Evolutionary conservation across 192 early-diverging fungal species (phyloP).

Genomic region (Umbelopsis vinacea): DNA sequence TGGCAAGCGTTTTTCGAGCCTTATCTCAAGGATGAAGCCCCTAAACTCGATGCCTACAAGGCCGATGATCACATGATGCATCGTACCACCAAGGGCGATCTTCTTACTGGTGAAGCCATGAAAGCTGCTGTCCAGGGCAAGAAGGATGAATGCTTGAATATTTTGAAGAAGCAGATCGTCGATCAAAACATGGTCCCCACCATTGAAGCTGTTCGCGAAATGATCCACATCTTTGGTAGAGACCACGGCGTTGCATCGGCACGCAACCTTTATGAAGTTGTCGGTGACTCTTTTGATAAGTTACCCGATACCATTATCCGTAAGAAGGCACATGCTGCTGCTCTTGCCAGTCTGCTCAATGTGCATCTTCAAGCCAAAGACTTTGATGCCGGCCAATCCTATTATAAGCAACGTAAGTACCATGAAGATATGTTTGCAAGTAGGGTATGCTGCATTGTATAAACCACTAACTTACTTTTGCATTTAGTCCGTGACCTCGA

Average conservation of each 20-base stretch:
- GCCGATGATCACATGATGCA: background rate
- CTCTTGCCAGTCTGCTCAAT: slow-evolving; percentile 5
- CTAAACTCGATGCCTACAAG: background rate
- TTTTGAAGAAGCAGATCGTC: slow-evolving; percentile 27
- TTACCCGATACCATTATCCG: background rate
- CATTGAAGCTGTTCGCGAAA: slow-evolving; percentile 38
- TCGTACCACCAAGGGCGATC: slow-evolving; percentile 4
- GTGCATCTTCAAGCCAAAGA: slow-evolving; percentile 8
- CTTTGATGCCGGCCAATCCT: background rate
- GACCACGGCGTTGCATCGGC: slow-evolving; percentile 33
- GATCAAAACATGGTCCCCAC: slow-evolving; percentile 20
- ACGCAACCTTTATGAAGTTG: slow-evolving; percentile 25
- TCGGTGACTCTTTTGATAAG: background rate
- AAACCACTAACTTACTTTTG: background rate
- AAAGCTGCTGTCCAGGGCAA: slow-evolving; percentile 30
- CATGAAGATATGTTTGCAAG: background rate
- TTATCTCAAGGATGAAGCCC: slow-evolving; percentile 2
- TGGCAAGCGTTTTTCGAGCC: slow-evolving; percentile 22
- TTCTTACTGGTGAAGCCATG: slow-evolving; percentile 24
- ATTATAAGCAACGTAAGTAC: slow-evolving; percentile 17
- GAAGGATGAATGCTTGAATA: slow-evolving; percentile 6
- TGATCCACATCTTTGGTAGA: slow-evolving; percentile 39
- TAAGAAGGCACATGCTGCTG: slow-evolving; percentile 13
- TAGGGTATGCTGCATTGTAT: background rate
- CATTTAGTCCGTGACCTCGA: slow-evolving; percentile 22